Percentiles rank a stretch among this genome's conserved stretches.
Conservation (phyloP, 352 stramenopile genomes). For the Phytopythium delawarense region DNA sequence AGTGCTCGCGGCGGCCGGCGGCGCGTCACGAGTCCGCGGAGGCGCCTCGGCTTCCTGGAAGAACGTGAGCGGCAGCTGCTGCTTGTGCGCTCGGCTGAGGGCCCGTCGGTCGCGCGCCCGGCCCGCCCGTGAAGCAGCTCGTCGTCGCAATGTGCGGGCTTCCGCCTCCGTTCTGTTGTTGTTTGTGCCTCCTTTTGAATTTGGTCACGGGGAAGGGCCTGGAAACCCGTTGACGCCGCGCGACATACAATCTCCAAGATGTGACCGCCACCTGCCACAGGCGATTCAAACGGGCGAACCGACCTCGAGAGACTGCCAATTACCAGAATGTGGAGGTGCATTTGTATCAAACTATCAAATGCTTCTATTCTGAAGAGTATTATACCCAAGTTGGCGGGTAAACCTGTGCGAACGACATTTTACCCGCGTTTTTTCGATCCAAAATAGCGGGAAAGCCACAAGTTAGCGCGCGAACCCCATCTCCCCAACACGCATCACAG, state of each 20-base stretch:
- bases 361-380: background rate
- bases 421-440: slow-evolving; percentile 36
- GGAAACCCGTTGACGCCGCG: background rate
- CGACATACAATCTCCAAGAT: slow-evolving; percentile 31
- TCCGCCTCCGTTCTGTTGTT: slow-evolving; percentile 5
- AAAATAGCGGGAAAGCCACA: slow-evolving; percentile 2
- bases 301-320: slow-evolving; percentile 12
- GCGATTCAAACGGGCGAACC: slow-evolving; percentile 16
- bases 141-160: slow-evolving; percentile 6
- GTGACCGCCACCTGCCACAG: slow-evolving; percentile 6
- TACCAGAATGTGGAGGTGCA: background rate
- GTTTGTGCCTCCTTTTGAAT: slow-evolving; percentile 13
- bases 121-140: background rate
- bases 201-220: slow-evolving; percentile 30
- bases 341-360: too few species aligned
- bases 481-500: background rate
- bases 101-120: background rate
- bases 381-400: slow-evolving; percentile 33
- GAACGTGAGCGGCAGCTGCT: background rate
- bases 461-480: slow-evolving; percentile 4
- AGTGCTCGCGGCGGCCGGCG: background rate
- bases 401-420: slow-evolving; percentile 28
- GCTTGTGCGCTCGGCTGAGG: background rate
- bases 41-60: background rate
- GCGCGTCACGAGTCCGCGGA: background rate